These are phyloP conservation scores for Nosema muscidifuracis DNA, from an alignment of 371 early-diverging fungal genomes.

Conservation along the genomic window DNA sequence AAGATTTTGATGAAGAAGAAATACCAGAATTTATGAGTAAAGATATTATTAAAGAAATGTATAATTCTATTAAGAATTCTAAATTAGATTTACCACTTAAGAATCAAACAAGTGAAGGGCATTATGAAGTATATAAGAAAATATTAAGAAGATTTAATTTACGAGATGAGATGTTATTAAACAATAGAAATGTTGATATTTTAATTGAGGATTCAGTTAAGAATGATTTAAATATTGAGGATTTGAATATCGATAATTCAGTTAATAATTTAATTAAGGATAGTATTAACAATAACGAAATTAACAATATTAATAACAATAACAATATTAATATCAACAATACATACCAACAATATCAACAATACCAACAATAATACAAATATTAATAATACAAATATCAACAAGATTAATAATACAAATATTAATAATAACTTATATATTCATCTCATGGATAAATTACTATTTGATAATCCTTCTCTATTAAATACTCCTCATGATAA, in stretches of 20 bases:
- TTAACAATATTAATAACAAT: no score
- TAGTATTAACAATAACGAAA: no score
- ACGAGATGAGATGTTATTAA: background rate
- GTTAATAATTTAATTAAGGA: no score
- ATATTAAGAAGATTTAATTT: background rate
- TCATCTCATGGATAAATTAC: background rate
- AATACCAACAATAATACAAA: no score
- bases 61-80: constrained; percentile 47
- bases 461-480: background rate
- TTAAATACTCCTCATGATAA: constrained; percentile 1
- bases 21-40: constrained; percentile 29
- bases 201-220: background rate
- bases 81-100: constrained; percentile 49
- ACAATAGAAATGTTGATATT: background rate
- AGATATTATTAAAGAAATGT: constrained; percentile 42
- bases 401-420: background rate
- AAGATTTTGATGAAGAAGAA: constrained; percentile 18
- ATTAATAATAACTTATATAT: background rate
- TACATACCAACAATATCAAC: no score
- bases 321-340: no score
- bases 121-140: constrained; percentile 26
- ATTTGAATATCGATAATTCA: no score
- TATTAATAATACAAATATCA: background rate
- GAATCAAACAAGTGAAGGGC: constrained; percentile 25
- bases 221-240: no score